Evolutionary conservation across 164 flowering plant species (phyloP), one percentile per base, ranked within the genome.

Genomic region (Chimonanthus praecox): DNA sequence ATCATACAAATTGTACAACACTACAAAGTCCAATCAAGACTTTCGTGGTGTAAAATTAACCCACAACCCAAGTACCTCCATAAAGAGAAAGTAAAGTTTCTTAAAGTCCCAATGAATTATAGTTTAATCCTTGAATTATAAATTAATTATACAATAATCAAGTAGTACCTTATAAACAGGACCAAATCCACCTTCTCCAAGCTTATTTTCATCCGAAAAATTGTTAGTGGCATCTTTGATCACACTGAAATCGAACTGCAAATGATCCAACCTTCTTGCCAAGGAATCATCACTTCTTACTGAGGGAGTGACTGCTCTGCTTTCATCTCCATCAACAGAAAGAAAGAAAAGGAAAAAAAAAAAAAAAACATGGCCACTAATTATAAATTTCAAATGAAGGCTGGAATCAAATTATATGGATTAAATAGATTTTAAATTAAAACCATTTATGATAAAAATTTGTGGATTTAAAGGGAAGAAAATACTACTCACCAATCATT

Each of bases 161-260:
- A n/a, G 11, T 54, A n/a, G n/a, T 63, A 63, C 66, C 66, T 18
- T 63, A 2, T 63, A 63, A 63, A 63, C 66, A 63, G 66, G 66
- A 63, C 66, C 66, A 63, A 63, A 63, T 63, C 66, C 66, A 63
- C 66, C 66, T 63, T 63, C 66, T 63, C 66, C 66, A 63, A 63
- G 66, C 66, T 63, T 63, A 33, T 63, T 63, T 63, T 18, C 66
- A 63, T 13, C 2, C 3, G 66, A 63, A 9, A 63, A 63, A 6
- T 63, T 63, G 66, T 21, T 21, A 18, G 66, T 63, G 10, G 66
- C 66, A 6, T 15, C 45, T 18, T 6, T 20, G 21, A 63, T 21
- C 2, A 21, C 44, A 4, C 45, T 6, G 18, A 63, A 63, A 33
- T 63, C 44, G 18, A 63, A 63, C 16, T 54, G 60, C n/a, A 54